Evolutionary conservation across 2,329 filamentous ascomycete species (phyloP), one percentile per base, ranked within the genome.

Genomic region (Diaporthe sp.): DNA sequence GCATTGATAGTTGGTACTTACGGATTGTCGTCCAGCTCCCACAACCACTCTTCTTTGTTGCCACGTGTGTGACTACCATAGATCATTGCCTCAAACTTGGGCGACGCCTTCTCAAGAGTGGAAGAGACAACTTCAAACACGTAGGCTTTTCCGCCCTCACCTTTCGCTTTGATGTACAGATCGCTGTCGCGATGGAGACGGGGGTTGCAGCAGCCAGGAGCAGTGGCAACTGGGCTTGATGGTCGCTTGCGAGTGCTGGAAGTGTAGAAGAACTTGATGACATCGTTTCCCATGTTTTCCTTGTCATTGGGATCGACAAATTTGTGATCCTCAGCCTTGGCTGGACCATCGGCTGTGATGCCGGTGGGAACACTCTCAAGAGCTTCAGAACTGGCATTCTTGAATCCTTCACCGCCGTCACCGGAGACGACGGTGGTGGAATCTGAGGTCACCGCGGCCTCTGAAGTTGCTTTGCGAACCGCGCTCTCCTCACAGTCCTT

Each of bases 111-210:
- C 12, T 68, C 75, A 19, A 76, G 71, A 22, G 45, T 58, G n/a
- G 55, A 30, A 8, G 74, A 71, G 19, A 71, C 71, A 28, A 76
- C 75, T 25, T 76, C 71, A n/a, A 76, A 75, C 4, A 75, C 58
- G n/a, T 57, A 72, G 35, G 35, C 15, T 19, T 50, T 68, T 15
- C 74, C 75, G 28, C 55, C 45, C 25, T 45, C 30, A 19, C 57
- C 68, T 40, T 55, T 71, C n/a, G 71, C 58, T 55, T 75, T 71
- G 55, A 76, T 45, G 61, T 73, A 76, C 19, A 76, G 71, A 38
- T 76, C 75, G 42, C 69, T 72, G 38, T 70, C 55, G 15, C 22
- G 28, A 55, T 57, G 55, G 30, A 76, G 57, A 8, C 69, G 69
- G 7, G 75, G 54, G n/a, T 57, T 75, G 40, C 69, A 57, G 38